Evolutionary conservation across 225 moss, liverwort and hornwort genomes (phyloP).

Genomic region (Pleurozium schreberi): DNA sequence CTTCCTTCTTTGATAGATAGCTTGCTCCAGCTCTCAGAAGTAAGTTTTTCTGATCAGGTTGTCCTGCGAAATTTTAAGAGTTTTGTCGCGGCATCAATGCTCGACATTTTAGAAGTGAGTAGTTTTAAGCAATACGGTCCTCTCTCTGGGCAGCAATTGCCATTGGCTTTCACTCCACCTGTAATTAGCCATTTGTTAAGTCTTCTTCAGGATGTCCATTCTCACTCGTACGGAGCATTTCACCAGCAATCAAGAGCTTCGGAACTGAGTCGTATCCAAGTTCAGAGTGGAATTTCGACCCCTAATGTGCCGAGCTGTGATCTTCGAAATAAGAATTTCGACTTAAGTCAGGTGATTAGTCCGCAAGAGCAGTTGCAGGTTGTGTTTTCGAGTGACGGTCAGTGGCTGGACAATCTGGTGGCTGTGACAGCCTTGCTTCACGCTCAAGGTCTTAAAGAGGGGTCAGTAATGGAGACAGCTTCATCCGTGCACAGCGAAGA

Average conservation of each 20-base stretch:
- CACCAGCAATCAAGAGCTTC: constrained; percentile 24
- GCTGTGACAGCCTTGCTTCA: constrained; percentile 77
- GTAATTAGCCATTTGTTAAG: constrained; percentile 79
- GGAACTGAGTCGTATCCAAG: constrained; percentile 5
- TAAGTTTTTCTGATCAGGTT: constrained; percentile 44
- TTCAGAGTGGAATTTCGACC: constrained; percentile 2
- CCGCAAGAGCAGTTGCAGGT: constrained; percentile 78
- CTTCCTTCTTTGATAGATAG: constrained; percentile 72
- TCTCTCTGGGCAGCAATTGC: constrained; percentile 52
- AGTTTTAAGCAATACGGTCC: constrained; percentile 62
- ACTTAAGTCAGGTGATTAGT: constrained; percentile 42
- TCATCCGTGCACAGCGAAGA: constrained; percentile 98
- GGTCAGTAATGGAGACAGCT: constrained; percentile 72
- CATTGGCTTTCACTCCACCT: constrained; percentile 75
- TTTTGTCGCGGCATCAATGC: constrained; percentile 68
- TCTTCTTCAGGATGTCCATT: constrained; percentile 79
- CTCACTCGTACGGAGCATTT: constrained; percentile 38
- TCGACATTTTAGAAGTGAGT: constrained; percentile 57
- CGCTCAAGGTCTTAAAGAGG: constrained; percentile 92
- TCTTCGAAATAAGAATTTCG: constrained; percentile 55
- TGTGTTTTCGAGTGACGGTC: constrained; percentile 64
- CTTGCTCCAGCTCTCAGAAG: constrained; percentile 66
- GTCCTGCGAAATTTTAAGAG: constrained; percentile 64
- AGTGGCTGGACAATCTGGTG: constrained; percentile 87
- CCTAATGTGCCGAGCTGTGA: constrained; percentile 34